Conservation (phyloP, 1,284 basidiomycete species). For the Dichomitus squalens region DNA sequence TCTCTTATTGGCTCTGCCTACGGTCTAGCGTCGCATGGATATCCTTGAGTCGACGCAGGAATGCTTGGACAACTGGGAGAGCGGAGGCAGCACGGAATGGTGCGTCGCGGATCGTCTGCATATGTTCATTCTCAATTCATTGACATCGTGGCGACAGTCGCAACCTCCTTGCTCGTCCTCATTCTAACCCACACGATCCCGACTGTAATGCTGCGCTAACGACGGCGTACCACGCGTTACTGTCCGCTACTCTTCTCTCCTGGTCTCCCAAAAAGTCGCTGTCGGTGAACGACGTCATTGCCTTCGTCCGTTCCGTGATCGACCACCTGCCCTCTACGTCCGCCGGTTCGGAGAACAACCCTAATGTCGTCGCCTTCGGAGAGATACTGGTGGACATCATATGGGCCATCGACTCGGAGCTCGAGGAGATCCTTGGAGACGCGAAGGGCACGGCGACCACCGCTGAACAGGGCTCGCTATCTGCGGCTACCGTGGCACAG, state of each 20-base stretch:
- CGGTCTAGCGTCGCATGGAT: constrained; percentile 28
- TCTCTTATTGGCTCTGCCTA: not conserved
- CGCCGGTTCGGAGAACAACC: constrained; percentile 38
- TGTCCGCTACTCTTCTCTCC: constrained; percentile 57
- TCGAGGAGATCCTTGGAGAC: constrained; percentile 70
- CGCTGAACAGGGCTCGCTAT: constrained; percentile 26
- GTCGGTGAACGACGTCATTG: constrained; percentile 49
- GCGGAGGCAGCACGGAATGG: constrained; percentile 65
- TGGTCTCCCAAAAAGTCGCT: constrained; percentile 53
- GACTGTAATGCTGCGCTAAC: constrained; percentile 55
- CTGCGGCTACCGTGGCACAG: constrained; percentile 34
- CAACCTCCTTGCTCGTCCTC: constrained; percentile 55
- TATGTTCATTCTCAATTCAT: constrained; percentile 1
- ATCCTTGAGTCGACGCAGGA: constrained; percentile 30
- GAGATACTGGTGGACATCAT: constrained; percentile 76
- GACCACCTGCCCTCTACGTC: constrained; percentile 67
- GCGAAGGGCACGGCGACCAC: constrained; percentile 44
- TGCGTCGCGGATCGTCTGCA: constrained; percentile 33
- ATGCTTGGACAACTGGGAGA: constrained; percentile 49
- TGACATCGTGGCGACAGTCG: constrained; percentile 44
- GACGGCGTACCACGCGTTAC: constrained; percentile 65
- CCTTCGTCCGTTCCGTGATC: constrained; percentile 65
- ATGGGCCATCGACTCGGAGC: constrained; percentile 75
- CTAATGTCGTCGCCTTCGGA: constrained; percentile 51
- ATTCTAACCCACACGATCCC: constrained; percentile 56